Evolutionary conservation across 2,329 filamentous ascomycete species (phyloP).

Genomic region (Ophiostoma sp.): DNA sequence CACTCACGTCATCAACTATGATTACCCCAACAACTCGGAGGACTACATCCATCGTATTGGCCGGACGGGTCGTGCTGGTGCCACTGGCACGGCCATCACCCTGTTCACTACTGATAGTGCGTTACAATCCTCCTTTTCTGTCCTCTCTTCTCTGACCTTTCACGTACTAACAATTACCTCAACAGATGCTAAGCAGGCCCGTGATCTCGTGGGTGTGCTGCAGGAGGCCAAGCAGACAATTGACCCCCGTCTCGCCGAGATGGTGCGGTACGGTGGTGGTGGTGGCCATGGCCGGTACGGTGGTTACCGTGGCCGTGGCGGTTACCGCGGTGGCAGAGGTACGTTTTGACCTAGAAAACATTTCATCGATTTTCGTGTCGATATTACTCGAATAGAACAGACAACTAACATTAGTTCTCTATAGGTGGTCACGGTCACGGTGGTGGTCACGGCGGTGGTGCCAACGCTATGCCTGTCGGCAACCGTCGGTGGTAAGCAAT

Average conservation of each 20-base stretch:
- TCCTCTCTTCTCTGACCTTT: not conserved
- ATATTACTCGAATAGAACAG: not conserved
- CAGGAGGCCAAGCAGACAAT: slow-evolving; percentile 97
- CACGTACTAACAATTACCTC: not conserved
- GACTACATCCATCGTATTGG: slow-evolving; percentile 98
- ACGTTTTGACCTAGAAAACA: slow-evolving; percentile 27
- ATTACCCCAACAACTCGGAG: slow-evolving; percentile 98
- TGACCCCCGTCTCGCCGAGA: slow-evolving; percentile 92
- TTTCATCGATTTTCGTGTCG: not conserved
- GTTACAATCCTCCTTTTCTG: slow-evolving; percentile 43
- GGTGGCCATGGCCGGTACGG: slow-evolving; percentile 65
- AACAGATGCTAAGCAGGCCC: slow-evolving; percentile 86
- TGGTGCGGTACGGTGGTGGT: slow-evolving; percentile 88
- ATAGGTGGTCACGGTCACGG: slow-evolving; percentile 4
- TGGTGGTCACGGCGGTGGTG: slow-evolving; percentile 35
- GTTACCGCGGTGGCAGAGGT: slow-evolving; percentile 50
- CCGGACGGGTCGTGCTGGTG: slow-evolving; percentile 92
- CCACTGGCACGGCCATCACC: slow-evolving; percentile 93
- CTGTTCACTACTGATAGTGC: slow-evolving; percentile 99
- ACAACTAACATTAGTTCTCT: not conserved
- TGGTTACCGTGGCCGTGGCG: slow-evolving; percentile 65
- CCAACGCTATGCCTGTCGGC: slow-evolving; percentile 53
- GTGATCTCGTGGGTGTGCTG: slow-evolving; percentile 90
- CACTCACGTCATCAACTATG: slow-evolving; percentile 99
- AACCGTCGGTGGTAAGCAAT: slow-evolving; percentile 52